These are phyloP conservation scores for Cystobasidium pallidum DNA, from an alignment of 1,284 basidiomycete genomes.

Conservation along the genomic window DNA sequence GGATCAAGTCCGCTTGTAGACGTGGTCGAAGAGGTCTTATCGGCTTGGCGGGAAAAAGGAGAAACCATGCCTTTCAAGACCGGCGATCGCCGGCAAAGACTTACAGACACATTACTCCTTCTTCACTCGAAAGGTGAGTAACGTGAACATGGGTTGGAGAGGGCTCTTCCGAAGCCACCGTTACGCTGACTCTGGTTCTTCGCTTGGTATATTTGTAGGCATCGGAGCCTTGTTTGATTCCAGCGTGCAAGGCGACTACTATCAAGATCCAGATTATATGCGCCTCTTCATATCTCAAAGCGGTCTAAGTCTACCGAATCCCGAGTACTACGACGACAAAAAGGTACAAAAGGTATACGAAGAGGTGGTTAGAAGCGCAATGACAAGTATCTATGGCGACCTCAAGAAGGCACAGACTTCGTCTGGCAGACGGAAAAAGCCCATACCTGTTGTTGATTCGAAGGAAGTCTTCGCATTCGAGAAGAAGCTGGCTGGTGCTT, in stretches of 20 bases:
- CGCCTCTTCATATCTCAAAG: conserved; percentile 84
- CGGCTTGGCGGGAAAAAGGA: conserved; percentile 54
- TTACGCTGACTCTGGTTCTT: too few species aligned
- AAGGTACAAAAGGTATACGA: conserved; percentile 71
- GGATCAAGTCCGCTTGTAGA: conserved; percentile 59
- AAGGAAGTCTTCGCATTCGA: conserved; percentile 79
- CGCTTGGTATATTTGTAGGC: too few species aligned
- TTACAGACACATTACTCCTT: conserved; percentile 79
- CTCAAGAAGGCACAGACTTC: conserved; percentile 64
- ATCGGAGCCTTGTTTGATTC: conserved; percentile 77
- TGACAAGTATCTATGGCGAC: conserved; percentile 61
- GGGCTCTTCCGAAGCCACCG: too few species aligned
- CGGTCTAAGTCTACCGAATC: conserved; percentile 78
- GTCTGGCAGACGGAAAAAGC: conserved; percentile 55
- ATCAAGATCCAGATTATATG: conserved; percentile 84
- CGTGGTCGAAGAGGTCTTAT: conserved; percentile 57
- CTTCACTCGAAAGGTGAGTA: conserved; percentile 78
- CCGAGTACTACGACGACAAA: conserved; percentile 90
- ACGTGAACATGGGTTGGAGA: too few species aligned
- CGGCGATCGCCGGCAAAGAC: conserved; percentile 52
- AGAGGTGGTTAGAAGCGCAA: conserved; percentile 61
- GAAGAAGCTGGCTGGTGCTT: conserved; percentile 74
- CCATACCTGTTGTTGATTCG: conserved; percentile 61
- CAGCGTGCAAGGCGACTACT: conserved; percentile 83
- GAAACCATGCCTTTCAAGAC: conserved; percentile 47